Evolutionary conservation across 208 protist species (phyloP).

Genomic region (Angomonas ambiguus): DNA sequence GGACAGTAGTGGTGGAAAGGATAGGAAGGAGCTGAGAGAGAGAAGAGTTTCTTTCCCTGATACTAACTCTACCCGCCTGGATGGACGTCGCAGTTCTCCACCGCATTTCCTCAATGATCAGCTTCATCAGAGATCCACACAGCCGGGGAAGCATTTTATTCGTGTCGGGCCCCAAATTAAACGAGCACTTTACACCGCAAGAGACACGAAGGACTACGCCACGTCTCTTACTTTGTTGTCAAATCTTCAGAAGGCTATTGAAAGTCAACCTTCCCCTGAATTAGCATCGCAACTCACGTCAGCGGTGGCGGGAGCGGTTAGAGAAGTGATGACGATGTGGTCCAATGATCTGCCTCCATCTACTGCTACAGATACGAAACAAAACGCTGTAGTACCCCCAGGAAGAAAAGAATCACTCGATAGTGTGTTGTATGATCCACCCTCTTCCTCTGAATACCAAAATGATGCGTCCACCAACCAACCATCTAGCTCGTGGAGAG

Average conservation of each 20-base stretch:
- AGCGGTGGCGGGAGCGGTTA: background rate
- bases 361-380: background rate
- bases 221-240: background rate
- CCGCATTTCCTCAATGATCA: background rate
- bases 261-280: background rate
- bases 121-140: background rate
- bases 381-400: background rate
- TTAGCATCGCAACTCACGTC: background rate
- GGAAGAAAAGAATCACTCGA: background rate
- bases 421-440: background rate
- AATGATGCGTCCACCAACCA: too few species aligned
- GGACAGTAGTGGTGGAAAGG: too few species aligned
- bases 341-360: background rate
- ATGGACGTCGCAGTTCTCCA: background rate
- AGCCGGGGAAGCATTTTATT: background rate
- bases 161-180: slow-evolving; percentile 1
- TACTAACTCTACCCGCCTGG: background rate
- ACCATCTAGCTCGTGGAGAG: too few species aligned
- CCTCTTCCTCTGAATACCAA: too few species aligned
- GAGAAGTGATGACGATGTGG: background rate
- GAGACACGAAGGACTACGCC: background rate
- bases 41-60: background rate
- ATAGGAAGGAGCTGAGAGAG: background rate
- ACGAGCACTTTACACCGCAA: background rate
- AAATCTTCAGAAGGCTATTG: background rate